phyloP scores from a whole-genome alignment of 345 rosid genomes.

The Acer saccharum region DNA sequence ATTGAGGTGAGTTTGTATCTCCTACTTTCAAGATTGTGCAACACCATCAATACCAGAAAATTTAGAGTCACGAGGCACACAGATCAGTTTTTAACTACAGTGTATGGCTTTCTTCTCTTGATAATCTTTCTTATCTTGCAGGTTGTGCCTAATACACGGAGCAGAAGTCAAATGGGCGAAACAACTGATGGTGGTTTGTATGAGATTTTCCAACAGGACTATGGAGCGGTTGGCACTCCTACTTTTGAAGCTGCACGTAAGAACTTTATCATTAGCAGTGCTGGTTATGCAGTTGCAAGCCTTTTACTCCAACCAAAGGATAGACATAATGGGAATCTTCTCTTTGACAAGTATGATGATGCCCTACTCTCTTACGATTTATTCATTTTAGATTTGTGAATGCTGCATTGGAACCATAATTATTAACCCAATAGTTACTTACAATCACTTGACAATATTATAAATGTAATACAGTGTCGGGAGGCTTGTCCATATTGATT shows the following conservation, averaged over 20 bases:
- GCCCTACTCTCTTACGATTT: conserved; percentile 10
- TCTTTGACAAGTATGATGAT: conserved; percentile 74
- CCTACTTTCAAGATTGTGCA: neutral
- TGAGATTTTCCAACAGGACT: conserved; percentile 97
- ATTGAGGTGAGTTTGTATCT: conserved; percentile 68
- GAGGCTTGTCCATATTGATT: conserved; percentile 97
- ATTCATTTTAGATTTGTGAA: conserved; percentile 15
- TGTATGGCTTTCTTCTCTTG: neutral
- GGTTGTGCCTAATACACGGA: conserved; percentile 95
- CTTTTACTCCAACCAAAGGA: conserved; percentile 98
- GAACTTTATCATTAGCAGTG: conserved; percentile 94
- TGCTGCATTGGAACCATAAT: no score
- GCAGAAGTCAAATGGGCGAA: conserved; percentile 99
- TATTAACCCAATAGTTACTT: no score
- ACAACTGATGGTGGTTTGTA: conserved; percentile 97
- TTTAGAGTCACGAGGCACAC: neutral
- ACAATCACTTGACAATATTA: neutral
- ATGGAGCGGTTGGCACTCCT: conserved; percentile 91
- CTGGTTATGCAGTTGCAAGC: conserved; percentile 98
- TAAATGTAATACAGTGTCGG: conserved; percentile 59
- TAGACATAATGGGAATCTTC: conserved; percentile 99
- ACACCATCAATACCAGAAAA: neutral
- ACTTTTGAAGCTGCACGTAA: conserved; percentile 94
- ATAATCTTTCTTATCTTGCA: conserved; percentile 22
- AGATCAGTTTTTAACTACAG: neutral